Conservation (phyloP, 2,329 filamentous ascomycete genomes). For the Diaporthe sp. region DNA sequence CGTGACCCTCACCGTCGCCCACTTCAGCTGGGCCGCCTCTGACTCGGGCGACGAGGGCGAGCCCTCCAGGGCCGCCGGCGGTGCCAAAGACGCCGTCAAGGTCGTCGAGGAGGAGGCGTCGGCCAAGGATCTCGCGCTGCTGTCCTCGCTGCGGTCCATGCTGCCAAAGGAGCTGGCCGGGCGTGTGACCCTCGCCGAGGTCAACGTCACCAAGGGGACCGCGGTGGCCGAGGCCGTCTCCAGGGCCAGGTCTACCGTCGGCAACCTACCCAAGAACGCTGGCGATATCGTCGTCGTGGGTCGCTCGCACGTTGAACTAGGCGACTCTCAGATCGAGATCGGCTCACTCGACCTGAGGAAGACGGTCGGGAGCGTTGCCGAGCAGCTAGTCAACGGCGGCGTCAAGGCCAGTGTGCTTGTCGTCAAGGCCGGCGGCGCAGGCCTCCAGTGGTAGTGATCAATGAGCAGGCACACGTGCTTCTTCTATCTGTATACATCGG, state of each 20-base stretch:
- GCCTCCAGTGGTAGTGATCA: slow-evolving; percentile 1
- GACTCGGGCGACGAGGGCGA: slow-evolving; percentile 39
- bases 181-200: slow-evolving; percentile 60
- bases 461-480: not conserved
- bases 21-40: slow-evolving; percentile 56
- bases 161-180: slow-evolving; percentile 45
- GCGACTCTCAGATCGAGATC: slow-evolving; percentile 37
- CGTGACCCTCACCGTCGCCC: slow-evolving; percentile 81
- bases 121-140: slow-evolving; percentile 47
- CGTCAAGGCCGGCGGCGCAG: slow-evolving; percentile 41
- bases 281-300: slow-evolving; percentile 79
- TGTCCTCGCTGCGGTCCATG: slow-evolving; percentile 47
- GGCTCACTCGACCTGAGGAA: slow-evolving; percentile 54
- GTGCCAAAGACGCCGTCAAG: slow-evolving; percentile 40
- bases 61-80: slow-evolving; percentile 35
- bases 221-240: slow-evolving; percentile 59
- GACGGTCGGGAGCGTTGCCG: slow-evolving; percentile 69
- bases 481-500: no score
- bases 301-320: slow-evolving; percentile 54
- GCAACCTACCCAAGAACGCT: slow-evolving; percentile 70
- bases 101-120: slow-evolving; percentile 43
- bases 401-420: slow-evolving; percentile 65
- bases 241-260: slow-evolving; percentile 68
- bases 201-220: slow-evolving; percentile 52
- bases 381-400: slow-evolving; percentile 66